Evolutionary conservation across 768 basidiomycete species (phyloP), one percentile per base, ranked within the genome.

Genomic region (Kwoniella mangroviensis): DNA sequence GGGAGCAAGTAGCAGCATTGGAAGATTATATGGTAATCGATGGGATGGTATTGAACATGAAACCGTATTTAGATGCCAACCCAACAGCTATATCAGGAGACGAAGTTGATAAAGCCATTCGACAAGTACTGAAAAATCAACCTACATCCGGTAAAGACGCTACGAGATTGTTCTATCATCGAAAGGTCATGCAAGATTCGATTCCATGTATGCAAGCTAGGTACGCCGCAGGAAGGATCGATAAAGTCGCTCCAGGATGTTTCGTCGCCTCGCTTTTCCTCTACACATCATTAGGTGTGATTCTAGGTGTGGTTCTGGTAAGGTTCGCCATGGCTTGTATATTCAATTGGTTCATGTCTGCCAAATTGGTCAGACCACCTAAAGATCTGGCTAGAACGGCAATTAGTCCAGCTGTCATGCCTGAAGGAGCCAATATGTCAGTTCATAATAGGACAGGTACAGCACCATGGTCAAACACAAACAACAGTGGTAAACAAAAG

Each of bases 331-430:
- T 99, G 96, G 97, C 97, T 0, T 93, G 93, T 82, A 83, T 96
- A 52, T 99, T 98, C 87, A 94, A 89, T 77, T 99, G 97, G 97
- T 96, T 93, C 85, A 85, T 98, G 59, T 95, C 94, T 11, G 88
- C 88, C 9, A 87, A 87, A 65, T 87, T 98, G 42, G 91, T 94
- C 19, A 89, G 89, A 12, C 89, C 92, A 26, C 92, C 92, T 0
- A 87, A 87, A 69, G 87, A 92, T 62, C 86, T 98, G 43, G 89
- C 90, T 73, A 87, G 93, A 54, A 88, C 90, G 15, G 96, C 89
- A 61, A 92, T 99, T 81, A 93, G 92, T 77, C 96, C 96, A 19
- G 92, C 93, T 0, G 96, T 99, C 69, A 88, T 99, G 88, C 96
- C 96, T 3, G 93, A 91, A 81, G 96, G 97, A 41, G 96, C 97